Evolutionary conservation across 192 early-diverging fungal genomes (phyloP), one percentile per base, ranked within the genome.

Genomic region (Gamsiella multidivaricata): DNA sequence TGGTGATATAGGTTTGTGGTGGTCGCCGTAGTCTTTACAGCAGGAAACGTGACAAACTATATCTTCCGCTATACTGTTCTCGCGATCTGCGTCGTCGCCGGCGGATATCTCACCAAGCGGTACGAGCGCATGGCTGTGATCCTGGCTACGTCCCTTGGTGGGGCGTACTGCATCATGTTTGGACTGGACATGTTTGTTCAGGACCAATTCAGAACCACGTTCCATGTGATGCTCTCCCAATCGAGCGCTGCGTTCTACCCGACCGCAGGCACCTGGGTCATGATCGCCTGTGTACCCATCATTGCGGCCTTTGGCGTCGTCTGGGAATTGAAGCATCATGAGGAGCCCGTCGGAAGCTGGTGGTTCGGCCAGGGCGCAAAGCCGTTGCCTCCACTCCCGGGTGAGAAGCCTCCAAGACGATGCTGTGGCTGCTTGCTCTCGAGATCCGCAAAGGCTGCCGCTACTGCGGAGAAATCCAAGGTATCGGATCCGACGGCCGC

Each of bases 101-200:
- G 58, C 10, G 69, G 69, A 22, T 72, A 66, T 28, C 36, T 72
- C 17, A 71, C 71, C 1, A 31, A 79, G 36, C 54, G 51, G 12
- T 79, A 72, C 52, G 81, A 82, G 33, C 61, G 74, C 5, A 25
- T 45, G 10, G 64, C 70, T 12, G 75, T 82, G 20, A 79, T 79
- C 52, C 0, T 82, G 3, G 67, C 81, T 10, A 82, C 81, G 5
- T 82, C 81, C 2, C 8, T 79, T 20, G 81, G 61, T 2, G 81
- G 81, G 23, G 68, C 81, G 0, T 82, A 79, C 50, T 62, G 58
- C 8, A 59, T 79, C 12, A 70, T 82, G 68, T 82, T 69, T 64
- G 81, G 81, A 37, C 29, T 82, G 3, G 81, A 82, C 39, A 72
- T 72, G 70, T 82, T 82, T 69, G 70, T 71, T 7, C 69, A 72